Evolutionary conservation across 2,329 filamentous ascomycete species (phyloP).

Genomic region (Bipolaris cookei): DNA sequence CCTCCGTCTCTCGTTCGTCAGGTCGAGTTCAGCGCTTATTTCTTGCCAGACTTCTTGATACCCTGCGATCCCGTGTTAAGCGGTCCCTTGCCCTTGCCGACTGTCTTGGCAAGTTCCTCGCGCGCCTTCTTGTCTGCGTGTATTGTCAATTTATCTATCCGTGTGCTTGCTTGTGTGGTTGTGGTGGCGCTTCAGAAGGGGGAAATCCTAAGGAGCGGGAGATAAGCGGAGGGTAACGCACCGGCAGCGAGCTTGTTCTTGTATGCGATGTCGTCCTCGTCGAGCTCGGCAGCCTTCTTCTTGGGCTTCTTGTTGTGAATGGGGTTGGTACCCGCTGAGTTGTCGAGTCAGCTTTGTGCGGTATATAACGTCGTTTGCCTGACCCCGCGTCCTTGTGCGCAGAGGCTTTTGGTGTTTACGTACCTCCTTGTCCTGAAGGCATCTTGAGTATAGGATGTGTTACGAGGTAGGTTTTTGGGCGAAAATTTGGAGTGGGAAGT

Average conservation of each 20-base stretch:
- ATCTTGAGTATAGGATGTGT: conserved; percentile 43
- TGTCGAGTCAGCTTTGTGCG: conserved; percentile 28
- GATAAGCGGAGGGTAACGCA: conserved; percentile 55
- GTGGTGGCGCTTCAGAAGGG: neutral
- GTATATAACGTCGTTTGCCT: neutral
- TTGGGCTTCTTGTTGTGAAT: conserved; percentile 79
- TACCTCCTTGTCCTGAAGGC: conserved; percentile 60
- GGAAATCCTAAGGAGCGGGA: neutral
- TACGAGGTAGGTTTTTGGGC: neutral
- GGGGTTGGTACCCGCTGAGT: conserved; percentile 59
- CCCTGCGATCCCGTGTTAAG: conserved; percentile 83
- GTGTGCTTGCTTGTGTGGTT: neutral
- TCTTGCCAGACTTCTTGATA: conserved; percentile 98
- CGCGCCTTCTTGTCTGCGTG: conserved; percentile 63
- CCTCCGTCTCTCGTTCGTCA: neutral
- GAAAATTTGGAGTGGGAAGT: conserved; percentile 7
- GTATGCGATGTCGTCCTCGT: conserved; percentile 85
- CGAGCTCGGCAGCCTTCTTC: conserved; percentile 75
- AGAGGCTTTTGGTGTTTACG: conserved; percentile 41
- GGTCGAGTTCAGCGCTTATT: conserved; percentile 59
- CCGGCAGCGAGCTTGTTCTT: conserved; percentile 84
- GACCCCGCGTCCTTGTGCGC: conserved; percentile 11
- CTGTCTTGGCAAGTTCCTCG: conserved; percentile 74
- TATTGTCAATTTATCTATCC: conserved; percentile 5
- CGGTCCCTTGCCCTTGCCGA: conserved; percentile 80